phyloP scores from a whole-genome alignment of 1,284 basidiomycete species.

The Lentinus polychrous region DNA sequence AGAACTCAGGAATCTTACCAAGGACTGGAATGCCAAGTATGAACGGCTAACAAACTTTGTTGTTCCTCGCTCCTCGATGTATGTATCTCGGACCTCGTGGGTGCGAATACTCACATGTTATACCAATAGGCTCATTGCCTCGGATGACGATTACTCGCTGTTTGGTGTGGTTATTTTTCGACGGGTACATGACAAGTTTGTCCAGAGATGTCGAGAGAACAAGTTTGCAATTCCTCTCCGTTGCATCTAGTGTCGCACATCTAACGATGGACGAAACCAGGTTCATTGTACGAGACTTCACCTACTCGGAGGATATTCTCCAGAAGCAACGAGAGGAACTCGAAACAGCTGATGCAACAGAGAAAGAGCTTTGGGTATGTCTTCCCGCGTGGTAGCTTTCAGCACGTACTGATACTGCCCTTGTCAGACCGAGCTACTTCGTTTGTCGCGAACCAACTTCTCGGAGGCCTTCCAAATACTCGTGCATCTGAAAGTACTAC shows the following conservation, averaged over 20 bases:
- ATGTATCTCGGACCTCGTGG: conserved; percentile 23
- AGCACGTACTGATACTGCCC: not conserved
- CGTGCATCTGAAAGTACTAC: conserved; percentile 88
- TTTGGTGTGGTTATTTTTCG: conserved; percentile 90
- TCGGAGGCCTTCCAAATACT: conserved; percentile 95
- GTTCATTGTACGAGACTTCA: conserved; percentile 91
- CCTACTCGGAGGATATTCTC: conserved; percentile 84
- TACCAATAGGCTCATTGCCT: conserved; percentile 48
- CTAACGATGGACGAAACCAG: conserved; percentile 38
- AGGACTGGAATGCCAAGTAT: conserved; percentile 89
- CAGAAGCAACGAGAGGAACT: conserved; percentile 82
- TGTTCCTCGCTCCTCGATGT: conserved; percentile 92
- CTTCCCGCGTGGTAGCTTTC: not conserved
- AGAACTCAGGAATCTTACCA: conserved; percentile 61
- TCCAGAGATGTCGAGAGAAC: conserved; percentile 92
- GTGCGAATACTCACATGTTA: not conserved
- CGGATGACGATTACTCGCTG: conserved; percentile 87
- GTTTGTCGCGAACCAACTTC: conserved; percentile 91
- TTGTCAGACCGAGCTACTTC: conserved; percentile 84
- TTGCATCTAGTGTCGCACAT: not conserved
- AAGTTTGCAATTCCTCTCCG: conserved; percentile 56
- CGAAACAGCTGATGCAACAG: conserved; percentile 73
- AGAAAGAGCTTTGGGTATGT: conserved; percentile 96
- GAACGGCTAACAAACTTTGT: conserved; percentile 88
- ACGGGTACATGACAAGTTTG: conserved; percentile 87